Conservation (phyloP, 306 rosid genomes). For the Fragaria vesca region DNA sequence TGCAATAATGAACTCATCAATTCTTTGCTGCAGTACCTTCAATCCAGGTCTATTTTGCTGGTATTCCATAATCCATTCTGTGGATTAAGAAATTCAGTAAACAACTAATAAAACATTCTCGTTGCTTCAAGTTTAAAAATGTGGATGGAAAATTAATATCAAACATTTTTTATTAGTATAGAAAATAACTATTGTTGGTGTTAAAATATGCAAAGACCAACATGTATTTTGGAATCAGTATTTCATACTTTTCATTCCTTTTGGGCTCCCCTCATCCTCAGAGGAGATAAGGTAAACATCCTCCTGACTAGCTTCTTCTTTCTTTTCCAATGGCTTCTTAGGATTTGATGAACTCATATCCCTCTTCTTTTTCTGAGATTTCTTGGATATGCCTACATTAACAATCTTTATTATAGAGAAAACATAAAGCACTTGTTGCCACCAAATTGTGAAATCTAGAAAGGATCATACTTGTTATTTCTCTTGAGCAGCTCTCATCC, state of each 20-base stretch:
- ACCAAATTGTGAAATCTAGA: not conserved
- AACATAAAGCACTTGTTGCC: conserved; percentile 5
- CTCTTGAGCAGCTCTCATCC: conserved; percentile 50
- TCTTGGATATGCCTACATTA: conserved; percentile 33
- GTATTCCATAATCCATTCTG: conserved; percentile 81
- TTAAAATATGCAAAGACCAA: not conserved
- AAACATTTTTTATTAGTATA: not conserved
- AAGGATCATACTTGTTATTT: conserved; percentile 47
- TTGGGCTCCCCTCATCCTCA: conserved; percentile 40
- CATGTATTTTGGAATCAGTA: not conserved
- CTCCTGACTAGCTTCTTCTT: conserved; percentile 16
- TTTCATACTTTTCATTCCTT: conserved; percentile 50
- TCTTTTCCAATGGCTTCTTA: conserved; percentile 16
- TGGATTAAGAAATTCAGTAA: conserved; percentile 30
- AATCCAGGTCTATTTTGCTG: conserved; percentile 69
- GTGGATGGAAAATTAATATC: not conserved
- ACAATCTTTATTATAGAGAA: not conserved
- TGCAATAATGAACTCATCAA: conserved; percentile 63
- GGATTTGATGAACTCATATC: conserved; percentile 16
- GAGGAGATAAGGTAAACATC: conserved; percentile 39
- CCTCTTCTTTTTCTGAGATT: conserved; percentile 35
- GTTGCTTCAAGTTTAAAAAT: not conserved
- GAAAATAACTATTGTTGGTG: not conserved
- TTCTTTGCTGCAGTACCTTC: conserved; percentile 57
- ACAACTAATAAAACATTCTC: conserved; percentile 11